Evolutionary conservation across 1,284 basidiomycete genomes (phyloP).

Genomic region (Cystobasidium sp.): DNA sequence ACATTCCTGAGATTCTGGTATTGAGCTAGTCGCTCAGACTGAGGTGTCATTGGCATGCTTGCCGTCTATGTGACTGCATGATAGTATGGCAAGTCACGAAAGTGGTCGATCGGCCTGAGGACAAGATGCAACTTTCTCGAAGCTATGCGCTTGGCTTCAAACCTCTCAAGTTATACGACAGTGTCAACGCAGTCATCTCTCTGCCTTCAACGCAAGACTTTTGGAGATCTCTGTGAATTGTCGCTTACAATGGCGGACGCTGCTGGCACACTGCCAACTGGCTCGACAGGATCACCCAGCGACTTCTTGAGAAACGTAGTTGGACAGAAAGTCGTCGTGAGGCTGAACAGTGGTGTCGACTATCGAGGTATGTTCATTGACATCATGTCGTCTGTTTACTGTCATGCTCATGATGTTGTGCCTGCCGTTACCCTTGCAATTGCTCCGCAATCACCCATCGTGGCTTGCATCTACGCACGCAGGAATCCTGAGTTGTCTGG

Average conservation of each 20-base stretch:
- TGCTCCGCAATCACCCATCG: neutral
- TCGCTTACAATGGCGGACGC: conserved; percentile 15
- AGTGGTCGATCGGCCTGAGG: neutral
- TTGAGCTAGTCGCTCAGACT: conserved; percentile 18
- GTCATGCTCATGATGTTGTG: neutral
- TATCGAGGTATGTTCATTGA: conserved; percentile 72
- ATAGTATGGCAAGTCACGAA: neutral
- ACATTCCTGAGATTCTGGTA: conserved; percentile 22
- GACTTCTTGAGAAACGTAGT: conserved; percentile 66
- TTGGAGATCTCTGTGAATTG: neutral
- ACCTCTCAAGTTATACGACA: neutral
- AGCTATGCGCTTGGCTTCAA: neutral
- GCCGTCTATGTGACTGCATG: neutral
- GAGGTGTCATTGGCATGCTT: neutral
- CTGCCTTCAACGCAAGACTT: too few species aligned
- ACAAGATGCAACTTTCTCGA: neutral
- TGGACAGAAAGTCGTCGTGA: conserved; percentile 90
- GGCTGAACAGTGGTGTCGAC: conserved; percentile 93
- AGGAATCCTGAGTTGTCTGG: conserved; percentile 94
- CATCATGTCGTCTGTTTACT: neutral
- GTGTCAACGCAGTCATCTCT: neutral
- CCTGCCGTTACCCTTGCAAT: too few species aligned
- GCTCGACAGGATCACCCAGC: conserved; percentile 44
- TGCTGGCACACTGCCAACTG: conserved; percentile 19
- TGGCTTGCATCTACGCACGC: neutral